These are phyloP conservation scores for Coemansia sp. DNA, from an alignment of 192 early-diverging fungal genomes.

Conservation along the genomic window DNA sequence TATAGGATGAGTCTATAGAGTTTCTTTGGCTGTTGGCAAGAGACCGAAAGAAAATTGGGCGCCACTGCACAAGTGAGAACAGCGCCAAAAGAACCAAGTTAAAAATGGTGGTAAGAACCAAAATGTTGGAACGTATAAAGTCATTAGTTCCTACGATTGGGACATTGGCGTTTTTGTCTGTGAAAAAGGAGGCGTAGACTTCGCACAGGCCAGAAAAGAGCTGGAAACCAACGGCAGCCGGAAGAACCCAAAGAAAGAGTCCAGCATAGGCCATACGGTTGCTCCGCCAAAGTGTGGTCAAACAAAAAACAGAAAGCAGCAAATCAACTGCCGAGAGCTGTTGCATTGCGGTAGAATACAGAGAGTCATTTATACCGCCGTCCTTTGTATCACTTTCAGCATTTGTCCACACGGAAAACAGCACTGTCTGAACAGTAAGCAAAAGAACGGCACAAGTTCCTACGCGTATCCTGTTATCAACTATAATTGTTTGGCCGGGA, in stretches of 20 bases:
- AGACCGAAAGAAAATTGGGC: constrained; percentile 21
- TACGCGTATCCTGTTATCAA: constrained; percentile 22
- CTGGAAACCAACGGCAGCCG: constrained; percentile 8
- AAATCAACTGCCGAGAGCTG: constrained; percentile 12
- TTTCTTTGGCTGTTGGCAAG: constrained; percentile 15
- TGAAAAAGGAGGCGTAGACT: constrained; percentile 22
- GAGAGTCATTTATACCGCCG: background rate
- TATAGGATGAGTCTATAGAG: constrained; percentile 23
- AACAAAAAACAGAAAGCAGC: background rate
- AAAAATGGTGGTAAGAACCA: constrained; percentile 8
- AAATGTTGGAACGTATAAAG: constrained; percentile 15
- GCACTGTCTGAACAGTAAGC: constrained; percentile 7
- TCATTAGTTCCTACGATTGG: constrained; percentile 19
- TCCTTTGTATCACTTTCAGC: background rate
- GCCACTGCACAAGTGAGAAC: constrained; percentile 17
- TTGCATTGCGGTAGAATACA: background rate
- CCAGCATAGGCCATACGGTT: constrained; percentile 8
- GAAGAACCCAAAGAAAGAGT: constrained; percentile 23
- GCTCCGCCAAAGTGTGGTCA: background rate
- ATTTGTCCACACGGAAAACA: constrained; percentile 2
- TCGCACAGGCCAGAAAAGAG: constrained; percentile 11
- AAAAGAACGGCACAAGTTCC: background rate
- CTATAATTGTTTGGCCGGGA: constrained; percentile 3
- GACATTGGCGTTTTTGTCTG: background rate
- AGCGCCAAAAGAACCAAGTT: background rate